Conservation (phyloP, 75 land plant genomes). For the Adiantum capillusveneris region DNA sequence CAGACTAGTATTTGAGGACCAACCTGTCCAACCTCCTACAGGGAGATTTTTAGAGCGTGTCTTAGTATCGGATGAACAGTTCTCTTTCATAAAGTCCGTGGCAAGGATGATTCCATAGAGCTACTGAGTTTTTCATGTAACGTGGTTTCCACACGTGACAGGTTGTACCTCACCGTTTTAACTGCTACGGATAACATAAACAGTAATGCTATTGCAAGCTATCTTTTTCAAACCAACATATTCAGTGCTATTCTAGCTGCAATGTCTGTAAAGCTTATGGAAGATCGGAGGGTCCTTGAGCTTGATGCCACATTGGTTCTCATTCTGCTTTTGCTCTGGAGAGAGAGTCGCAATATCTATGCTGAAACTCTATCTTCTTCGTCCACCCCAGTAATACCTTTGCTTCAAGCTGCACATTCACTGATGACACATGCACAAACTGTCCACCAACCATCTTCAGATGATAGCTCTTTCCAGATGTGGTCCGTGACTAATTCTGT, state of each 20-base stretch:
- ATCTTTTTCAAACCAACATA: conserved; percentile 25
- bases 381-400: conserved; percentile 15
- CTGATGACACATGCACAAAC: conserved; percentile 14
- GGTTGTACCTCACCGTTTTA: conserved; percentile 30
- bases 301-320: conserved; percentile 31
- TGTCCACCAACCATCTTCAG: no score
- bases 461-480: neutral
- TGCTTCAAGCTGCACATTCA: conserved; percentile 20
- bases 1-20: no score
- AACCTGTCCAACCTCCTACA: no score
- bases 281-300: conserved; percentile 24
- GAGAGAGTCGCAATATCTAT: conserved; percentile 27
- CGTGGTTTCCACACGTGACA: conserved; percentile 7
- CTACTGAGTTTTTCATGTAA: no score
- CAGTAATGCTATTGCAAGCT: conserved; percentile 29
- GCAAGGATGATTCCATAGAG: no score
- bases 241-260: conserved; percentile 22
- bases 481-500: neutral
- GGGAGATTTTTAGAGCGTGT: no score
- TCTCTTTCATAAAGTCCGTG: no score
- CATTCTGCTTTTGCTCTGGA: conserved; percentile 28
- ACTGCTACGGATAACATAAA: conserved; percentile 31
- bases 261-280: conserved; percentile 19
- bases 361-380: conserved; percentile 14
- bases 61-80: no score